Base-by-base conservation (phyloP, 106 monocot species). In the Dioscorea alata region DNA sequence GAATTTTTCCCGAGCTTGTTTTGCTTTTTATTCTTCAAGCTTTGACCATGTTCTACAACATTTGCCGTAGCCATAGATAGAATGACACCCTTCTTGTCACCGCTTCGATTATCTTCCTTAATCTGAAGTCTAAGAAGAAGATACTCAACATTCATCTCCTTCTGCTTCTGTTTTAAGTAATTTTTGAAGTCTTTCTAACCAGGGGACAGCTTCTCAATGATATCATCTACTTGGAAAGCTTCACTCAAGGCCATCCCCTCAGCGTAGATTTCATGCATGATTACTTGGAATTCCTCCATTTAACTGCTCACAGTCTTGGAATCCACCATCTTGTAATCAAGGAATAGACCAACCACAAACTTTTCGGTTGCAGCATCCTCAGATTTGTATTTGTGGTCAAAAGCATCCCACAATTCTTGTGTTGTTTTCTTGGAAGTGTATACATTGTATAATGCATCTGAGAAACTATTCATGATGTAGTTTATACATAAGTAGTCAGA, bases 131-230 rank as follows among this genome's bases (percentile, higher is more conserved):
- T n/a, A n/a, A n/a, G n/a, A n/a, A n/a, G 50, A 50, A 50, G 50
- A 50, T 8, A 52, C 68, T 68, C 68, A 2, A 69, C 18, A 6
- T 18, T 31, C 57, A 57, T 69, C 12, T 16, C 23, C 18, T 69
- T 69, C 6, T 28, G 20, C 57, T 69, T 69, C 15, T 69, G 57
- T 33, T 69, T 69, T 19, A 69, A 69, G 32, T 69, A 51, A 58
- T 33, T 69, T 34, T 57, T 56, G 33, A 51, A 57, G 5, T 69
- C 32, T 58, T 69, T 69, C 54, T 57, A 69, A 23, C 6, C 16
- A 13, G 32, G 20, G 16, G 69, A n/a, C 35, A 69, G 58, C 34
- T 54, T 69, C 34, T 69, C 57, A 57, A 57, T 69, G 4, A 69
- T 17, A 17, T 25, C 12, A 16, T 20, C 57, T 6, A 57, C 69